These are phyloP conservation scores for Sclerotinia nivalis DNA, from an alignment of 2,329 filamentous ascomycete genomes.

Conservation along the genomic window DNA sequence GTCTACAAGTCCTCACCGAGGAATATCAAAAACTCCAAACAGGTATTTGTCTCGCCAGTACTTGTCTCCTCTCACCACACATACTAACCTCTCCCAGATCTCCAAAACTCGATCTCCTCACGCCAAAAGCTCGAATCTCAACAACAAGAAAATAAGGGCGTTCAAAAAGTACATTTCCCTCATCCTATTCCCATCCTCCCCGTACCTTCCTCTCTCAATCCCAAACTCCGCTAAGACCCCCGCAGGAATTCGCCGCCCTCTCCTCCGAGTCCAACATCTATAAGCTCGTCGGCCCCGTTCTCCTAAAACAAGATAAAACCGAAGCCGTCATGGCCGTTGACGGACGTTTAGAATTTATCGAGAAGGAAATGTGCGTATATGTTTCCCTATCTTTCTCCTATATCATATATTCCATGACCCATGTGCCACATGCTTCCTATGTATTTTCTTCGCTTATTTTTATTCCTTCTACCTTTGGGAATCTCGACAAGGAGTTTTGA, in stretches of 20 bases:
- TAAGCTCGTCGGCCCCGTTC: constrained; percentile 89
- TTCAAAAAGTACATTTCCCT: constrained; percentile 66
- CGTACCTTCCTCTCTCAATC: constrained; percentile 27
- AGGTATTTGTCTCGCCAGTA: constrained; percentile 51
- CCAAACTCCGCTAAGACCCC: no score
- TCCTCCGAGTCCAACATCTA: constrained; percentile 86
- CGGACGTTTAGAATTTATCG: constrained; percentile 86
- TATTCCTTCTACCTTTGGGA: background rate
- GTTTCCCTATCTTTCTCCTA: background rate
- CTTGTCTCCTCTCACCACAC: background rate
- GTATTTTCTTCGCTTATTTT: background rate
- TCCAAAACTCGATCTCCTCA: constrained; percentile 73
- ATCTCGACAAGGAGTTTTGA: background rate
- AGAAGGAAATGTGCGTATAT: constrained; percentile 78
- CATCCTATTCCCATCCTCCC: background rate
- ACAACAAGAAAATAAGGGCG: constrained; percentile 86
- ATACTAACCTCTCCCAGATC: constrained; percentile 57
- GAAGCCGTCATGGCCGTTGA: constrained; percentile 92
- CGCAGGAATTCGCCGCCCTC: constrained; percentile 81
- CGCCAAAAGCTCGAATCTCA: constrained; percentile 93
- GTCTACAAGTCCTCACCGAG: constrained; percentile 79
- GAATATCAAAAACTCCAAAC: constrained; percentile 85
- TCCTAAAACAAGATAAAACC: constrained; percentile 89
- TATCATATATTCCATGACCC: background rate
- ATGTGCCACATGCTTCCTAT: no score